Base-by-base conservation (phyloP, 2,329 filamentous ascomycete genomes). In the Domatiomyces globalis region DNA sequence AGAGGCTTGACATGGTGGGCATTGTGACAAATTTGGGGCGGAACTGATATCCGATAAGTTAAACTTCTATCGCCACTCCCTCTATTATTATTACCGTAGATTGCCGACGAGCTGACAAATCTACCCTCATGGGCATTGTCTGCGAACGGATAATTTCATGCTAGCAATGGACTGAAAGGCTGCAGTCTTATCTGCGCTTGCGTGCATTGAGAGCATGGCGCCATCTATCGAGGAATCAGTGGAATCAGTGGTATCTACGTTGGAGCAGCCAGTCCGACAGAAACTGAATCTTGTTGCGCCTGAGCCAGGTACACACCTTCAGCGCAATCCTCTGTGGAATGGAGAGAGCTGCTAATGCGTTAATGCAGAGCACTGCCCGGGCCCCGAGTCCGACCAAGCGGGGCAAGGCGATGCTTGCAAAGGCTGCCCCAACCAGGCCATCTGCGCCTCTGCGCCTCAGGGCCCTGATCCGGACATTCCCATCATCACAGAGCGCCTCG, bases 381-480 rank as follows among this genome's bases (percentile, higher is more conserved):
- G 92, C 0, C 92, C 70, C 19, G 69, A 72, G 56, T 73, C 71
- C n/a, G 69, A 71, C 49, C 65, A 71, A 62, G 78, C 78, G 46
- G 79, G 78, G 48, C 70, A 76, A 67, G 75, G 74, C 51, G 89
- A 95, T 69, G 88, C 87, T 44, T 98, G 92, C 72, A 87, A 84
- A 46, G 89, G 89, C 50, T 98, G 92, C 64, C 92, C 92, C 1
- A 98, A 98, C 72, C 89, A 98, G 71, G 74, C 81, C 46, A 95
- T 98, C 62, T 98, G 92, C 73, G 89, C 90, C 17, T 86, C 89
- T 1, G 85, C 89, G 1, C 89, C 90, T 19, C 95, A 95, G 69
- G 92, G 90, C 0, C 90, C 92, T 1, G 92, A 98, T 66, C 90
- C 90, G 0, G 92, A 98, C 67, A 86, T 96, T 45, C 83, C 88